Base-by-base conservation (phyloP, 306 rosid species). In the Gleditsia sinensis region DNA sequence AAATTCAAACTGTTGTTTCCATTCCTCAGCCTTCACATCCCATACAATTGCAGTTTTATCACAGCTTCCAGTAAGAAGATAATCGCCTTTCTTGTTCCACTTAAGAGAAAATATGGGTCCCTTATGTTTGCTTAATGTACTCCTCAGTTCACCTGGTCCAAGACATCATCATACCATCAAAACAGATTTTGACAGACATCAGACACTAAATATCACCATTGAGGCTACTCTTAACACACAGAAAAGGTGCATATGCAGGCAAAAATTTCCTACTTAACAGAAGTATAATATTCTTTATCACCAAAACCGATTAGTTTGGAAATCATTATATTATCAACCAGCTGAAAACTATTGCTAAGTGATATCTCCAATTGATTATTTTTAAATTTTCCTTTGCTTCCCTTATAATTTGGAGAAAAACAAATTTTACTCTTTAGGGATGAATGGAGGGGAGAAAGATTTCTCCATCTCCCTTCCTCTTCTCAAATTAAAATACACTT, bases 31-130 rank as follows among this genome's bases (percentile, higher is more conserved):
- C 89, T 86, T 88, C 74, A 88, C 92, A 69, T 93, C 98, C 98
- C 98, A 93, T 67, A 93, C 97, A 81, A 93, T 91, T 9, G 98
- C 97, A 80, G 96, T 93, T 83, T 89, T 86, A 83, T 93, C 97
- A 76, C 90, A 89, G 86, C 98, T 91, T 67, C 98, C 98, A 9
- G 98, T 93, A 48, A 93, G 91, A 82, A 93, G 96, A 82, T 91
- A 91, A 74, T 93, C 98, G 36, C 98, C 96, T 77, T 88, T 91
- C 86, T 88, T 93, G 74, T 91, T 93, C 98, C 98, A 93, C 88
- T 93, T 93, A 25, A 93, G 83, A 79, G 96, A 88, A 86, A 91
- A 89, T 85, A 93, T 91, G 32, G 97, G 96, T 21, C 98, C 98
- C 80, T 88, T 91, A 76, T 93, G 98, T 84, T 88, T 91, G 79